Conservation (phyloP, 2,329 filamentous ascomycete genomes). For the Penicillium sp. region DNA sequence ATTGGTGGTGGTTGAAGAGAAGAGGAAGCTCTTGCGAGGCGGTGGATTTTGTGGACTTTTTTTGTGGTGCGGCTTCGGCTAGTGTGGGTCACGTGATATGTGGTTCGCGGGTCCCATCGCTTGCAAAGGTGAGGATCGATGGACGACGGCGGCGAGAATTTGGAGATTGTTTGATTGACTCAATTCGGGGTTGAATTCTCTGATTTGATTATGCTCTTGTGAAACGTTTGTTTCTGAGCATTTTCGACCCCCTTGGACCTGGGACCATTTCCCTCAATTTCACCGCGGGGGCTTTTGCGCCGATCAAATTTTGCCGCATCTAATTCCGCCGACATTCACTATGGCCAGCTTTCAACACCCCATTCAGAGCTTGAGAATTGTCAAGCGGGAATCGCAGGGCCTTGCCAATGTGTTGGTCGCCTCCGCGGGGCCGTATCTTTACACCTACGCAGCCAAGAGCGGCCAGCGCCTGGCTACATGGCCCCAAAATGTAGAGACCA, state of each 20-base stretch:
- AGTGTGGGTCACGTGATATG: constrained; percentile 38
- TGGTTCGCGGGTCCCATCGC: constrained; percentile 7
- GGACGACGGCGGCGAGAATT: neutral
- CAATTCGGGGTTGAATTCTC: neutral
- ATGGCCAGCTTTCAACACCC: constrained; percentile 51
- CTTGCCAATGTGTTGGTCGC: constrained; percentile 63
- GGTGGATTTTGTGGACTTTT: constrained; percentile 32
- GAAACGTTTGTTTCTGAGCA: neutral
- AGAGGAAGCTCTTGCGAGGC: constrained; percentile 13
- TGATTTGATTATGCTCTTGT: neutral
- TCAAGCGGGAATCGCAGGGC: constrained; percentile 29
- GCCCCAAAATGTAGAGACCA: constrained; percentile 44
- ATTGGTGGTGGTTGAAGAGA: constrained; percentile 29
- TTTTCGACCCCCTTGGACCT: neutral
- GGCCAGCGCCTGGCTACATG: constrained; percentile 64
- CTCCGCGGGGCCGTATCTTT: constrained; percentile 71
- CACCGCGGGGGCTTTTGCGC: neutral
- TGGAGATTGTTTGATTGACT: neutral
- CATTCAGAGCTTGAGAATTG: constrained; percentile 63
- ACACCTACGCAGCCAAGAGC: constrained; percentile 64
- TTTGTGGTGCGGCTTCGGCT: constrained; percentile 46
- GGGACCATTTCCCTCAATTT: neutral
- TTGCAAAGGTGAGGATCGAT: neutral
- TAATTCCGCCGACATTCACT: constrained; percentile 8
- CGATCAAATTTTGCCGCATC: constrained; percentile 18